Base-by-base conservation (phyloP, 1,284 basidiomycete genomes). In the Vanrija humicola region DNA sequence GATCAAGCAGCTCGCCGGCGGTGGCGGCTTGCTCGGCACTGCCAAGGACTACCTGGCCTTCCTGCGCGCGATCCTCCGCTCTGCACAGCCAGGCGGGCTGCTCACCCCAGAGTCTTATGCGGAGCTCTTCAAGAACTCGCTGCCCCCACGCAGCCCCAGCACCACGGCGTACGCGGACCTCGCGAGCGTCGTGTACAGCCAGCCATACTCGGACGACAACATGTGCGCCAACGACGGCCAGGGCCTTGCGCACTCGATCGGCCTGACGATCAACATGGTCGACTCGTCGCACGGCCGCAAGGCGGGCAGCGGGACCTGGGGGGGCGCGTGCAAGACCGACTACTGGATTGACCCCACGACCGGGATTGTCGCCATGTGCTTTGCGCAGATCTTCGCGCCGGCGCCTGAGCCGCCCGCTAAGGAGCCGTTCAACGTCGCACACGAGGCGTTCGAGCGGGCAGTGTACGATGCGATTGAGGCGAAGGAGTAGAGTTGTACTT, bases 1-100 rank as follows among this genome's bases (percentile, higher is more conserved):
- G 34, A 34, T 59, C 46, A 25, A 39, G 26, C 5, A 49, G 9
- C 55, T 63, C n/a, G 43, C 56, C 10, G 72, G 72, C 18, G 72
- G 70, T 10, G 72, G 54, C 5, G 72, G 70, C 14, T 50, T 74
- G 16, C 65, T 62, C 48, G 70, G 70, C 6, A 68, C 65, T 0
- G 48, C 56, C 10, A 62, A 55, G 49, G 70, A 74, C 50, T 72
- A 69, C 46, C 62, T 72, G 21, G 45, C 51, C 0, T 59, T 71
- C 48, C 55, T 71, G 10, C 63, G 63, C 25, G 56, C 46, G 34
- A 43, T 74, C 34, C 62, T 74, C 14, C 50, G 54, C 21, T 67
- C 26, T 21, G 46, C 52, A 34, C 39, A 48, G 12, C 40, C 19
- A 14, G 46, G 48, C 54, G n/a, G 50, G 61, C 15, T 68, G 10